A percentile compares a stretch with the other conserved stretches of the same genome.
These are phyloP conservation scores for Rhizopogon sp. DNA, from an alignment of 768 basidiomycete species.

Conservation along the genomic window DNA sequence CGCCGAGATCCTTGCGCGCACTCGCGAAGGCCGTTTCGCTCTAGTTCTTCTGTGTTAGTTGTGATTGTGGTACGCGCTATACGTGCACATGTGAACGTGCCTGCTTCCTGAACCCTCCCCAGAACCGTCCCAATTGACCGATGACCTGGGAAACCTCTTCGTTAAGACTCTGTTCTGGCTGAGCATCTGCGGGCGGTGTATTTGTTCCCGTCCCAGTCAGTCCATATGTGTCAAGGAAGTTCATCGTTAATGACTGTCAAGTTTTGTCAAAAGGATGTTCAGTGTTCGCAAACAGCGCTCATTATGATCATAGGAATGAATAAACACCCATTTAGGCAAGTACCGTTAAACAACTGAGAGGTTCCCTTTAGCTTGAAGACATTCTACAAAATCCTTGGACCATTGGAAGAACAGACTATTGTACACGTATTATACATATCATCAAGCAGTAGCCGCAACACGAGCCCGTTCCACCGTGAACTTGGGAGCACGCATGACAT, in stretches of 20 bases:
- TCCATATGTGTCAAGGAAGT: constrained; percentile 71
- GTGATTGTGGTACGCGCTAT: not conserved
- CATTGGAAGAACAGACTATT: not conserved
- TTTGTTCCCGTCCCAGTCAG: constrained; percentile 37
- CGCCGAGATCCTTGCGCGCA: constrained; percentile 68
- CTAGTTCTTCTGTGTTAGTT: constrained; percentile 30
- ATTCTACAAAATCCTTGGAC: no score
- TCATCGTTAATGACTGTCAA: constrained; percentile 39
- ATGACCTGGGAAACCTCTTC: constrained; percentile 89
- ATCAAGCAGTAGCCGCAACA: constrained; percentile 26
- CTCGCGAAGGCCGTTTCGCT: constrained; percentile 64
- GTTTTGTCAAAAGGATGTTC: not conserved
- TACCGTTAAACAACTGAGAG: not conserved
- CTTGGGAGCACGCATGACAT: constrained; percentile 13
- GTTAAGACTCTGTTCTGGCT: constrained; percentile 57
- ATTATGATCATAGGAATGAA: not conserved
- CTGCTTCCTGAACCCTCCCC: constrained; percentile 91
- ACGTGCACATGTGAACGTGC: constrained; percentile 33
- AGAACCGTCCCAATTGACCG: constrained; percentile 80
- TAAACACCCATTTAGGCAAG: constrained; percentile 11
- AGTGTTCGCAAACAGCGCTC: not conserved
- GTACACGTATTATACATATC: constrained; percentile 7
- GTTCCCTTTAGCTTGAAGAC: no score
- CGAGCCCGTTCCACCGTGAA: constrained; percentile 16
- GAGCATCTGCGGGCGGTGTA: constrained; percentile 38